Conservation (phyloP, 108 stramenopile genomes). For the Cyclotella cryptica region DNA sequence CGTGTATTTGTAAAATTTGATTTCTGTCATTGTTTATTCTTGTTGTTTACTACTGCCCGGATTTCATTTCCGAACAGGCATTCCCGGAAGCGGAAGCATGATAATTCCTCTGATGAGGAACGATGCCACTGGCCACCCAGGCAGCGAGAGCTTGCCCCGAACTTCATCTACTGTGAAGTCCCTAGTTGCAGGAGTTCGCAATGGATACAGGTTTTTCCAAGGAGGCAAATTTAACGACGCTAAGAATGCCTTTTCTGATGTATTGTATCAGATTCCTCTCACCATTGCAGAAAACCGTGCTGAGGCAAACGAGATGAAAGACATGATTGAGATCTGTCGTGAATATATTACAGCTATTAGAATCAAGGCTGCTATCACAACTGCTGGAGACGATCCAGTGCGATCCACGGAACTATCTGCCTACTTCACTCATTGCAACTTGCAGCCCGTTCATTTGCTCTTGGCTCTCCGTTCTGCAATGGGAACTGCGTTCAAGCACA, state of each 20-base stretch:
- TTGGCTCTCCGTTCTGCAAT: constrained; percentile 98
- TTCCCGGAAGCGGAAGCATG: constrained; percentile 82
- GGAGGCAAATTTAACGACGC: constrained; percentile 96
- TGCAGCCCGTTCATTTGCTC: constrained; percentile 96
- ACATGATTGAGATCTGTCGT: constrained; percentile 91
- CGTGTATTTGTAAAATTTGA: background rate
- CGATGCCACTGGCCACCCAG: constrained; percentile 79
- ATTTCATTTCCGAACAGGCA: constrained; percentile 26
- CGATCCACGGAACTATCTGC: constrained; percentile 97
- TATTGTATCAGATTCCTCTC: constrained; percentile 90
- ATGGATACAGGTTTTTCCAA: constrained; percentile 94
- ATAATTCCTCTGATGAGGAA: constrained; percentile 85
- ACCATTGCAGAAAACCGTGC: constrained; percentile 79
- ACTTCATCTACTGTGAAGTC: constrained; percentile 63
- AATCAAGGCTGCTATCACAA: constrained; percentile 89
- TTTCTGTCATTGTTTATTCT: constrained; percentile 18
- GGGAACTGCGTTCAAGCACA: constrained; percentile 98
- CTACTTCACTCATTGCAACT: constrained; percentile 99
- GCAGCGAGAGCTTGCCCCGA: constrained; percentile 84
- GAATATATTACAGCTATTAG: constrained; percentile 98
- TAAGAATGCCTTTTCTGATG: constrained; percentile 71
- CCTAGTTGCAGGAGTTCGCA: constrained; percentile 83
- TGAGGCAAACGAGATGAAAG: constrained; percentile 94
- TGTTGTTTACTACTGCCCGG: constrained; percentile 21
- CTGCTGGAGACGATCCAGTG: constrained; percentile 74